Evolutionary conservation across 768 basidiomycete species (phyloP).

Genomic region (Macrocybe gigantea): DNA sequence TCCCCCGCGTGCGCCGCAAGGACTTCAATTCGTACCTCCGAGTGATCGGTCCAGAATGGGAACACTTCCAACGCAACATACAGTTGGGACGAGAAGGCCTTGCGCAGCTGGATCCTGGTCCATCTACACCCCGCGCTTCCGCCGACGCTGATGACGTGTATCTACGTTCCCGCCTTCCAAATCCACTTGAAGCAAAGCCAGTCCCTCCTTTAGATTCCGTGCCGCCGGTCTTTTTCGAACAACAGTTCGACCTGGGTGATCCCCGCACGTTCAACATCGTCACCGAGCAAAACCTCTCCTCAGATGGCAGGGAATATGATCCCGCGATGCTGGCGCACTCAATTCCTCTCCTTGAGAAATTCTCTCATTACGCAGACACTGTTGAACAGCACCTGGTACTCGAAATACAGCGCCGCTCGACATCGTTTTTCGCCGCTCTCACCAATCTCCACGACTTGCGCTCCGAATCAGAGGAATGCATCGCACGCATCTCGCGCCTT

Average conservation of each 20-base stretch:
- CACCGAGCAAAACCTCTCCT: conserved; percentile 46
- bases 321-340: conserved; percentile 60
- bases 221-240: conserved; percentile 76
- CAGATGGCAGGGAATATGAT: conserved; percentile 32
- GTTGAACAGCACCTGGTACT: conserved; percentile 92
- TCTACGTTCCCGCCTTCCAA: conserved; percentile 16
- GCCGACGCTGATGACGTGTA: conserved; percentile 8
- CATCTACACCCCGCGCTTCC: conserved; percentile 21
- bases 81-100: conserved; percentile 32
- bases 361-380: conserved; percentile 89
- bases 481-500: conserved; percentile 68
- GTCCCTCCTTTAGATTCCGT: conserved; percentile 73
- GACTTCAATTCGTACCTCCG: conserved; percentile 83
- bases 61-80: conserved; percentile 52
- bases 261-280: conserved; percentile 73
- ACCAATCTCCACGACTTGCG: conserved; percentile 92
- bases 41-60: conserved; percentile 72
- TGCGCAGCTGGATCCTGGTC: conserved; percentile 29
- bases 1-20: conserved; percentile 74
- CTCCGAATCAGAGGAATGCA: conserved; percentile 79
- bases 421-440: conserved; percentile 94
- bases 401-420: conserved; percentile 86
- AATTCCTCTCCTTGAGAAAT: conserved; percentile 76
- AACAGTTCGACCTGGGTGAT: conserved; percentile 75
- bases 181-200: conserved; percentile 28